phyloP scores from a whole-genome alignment of 768 basidiomycete species.

The Cyathus striatus region DNA sequence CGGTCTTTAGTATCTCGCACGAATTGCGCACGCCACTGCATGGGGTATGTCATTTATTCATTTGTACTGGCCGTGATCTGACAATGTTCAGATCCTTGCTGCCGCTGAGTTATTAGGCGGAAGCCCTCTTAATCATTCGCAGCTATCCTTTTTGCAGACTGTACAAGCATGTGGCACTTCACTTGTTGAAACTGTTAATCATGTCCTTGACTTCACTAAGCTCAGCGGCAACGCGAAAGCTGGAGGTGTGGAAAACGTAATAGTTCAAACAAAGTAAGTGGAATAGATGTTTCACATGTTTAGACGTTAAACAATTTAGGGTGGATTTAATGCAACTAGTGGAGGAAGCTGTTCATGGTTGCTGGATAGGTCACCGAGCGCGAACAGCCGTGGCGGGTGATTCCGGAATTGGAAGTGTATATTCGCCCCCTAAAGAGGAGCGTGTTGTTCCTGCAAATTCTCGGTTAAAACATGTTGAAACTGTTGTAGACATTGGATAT shows the following conservation, averaged over 20 bases:
- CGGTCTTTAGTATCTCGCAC: slow-evolving; percentile 68
- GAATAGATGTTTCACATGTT: slow-evolving; percentile 14
- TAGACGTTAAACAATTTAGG: slow-evolving; percentile 22
- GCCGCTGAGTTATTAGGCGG: slow-evolving; percentile 89
- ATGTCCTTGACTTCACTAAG: slow-evolving; percentile 95
- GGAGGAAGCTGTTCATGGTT: slow-evolving; percentile 88
- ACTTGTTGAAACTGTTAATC: slow-evolving; percentile 93
- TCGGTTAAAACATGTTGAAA: slow-evolving; percentile 62
- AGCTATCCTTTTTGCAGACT: slow-evolving; percentile 84
- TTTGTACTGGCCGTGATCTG: not conserved
- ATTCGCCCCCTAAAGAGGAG: slow-evolving; percentile 74
- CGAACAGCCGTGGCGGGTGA: slow-evolving; percentile 63
- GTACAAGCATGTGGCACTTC: slow-evolving; percentile 95
- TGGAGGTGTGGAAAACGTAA: slow-evolving; percentile 74
- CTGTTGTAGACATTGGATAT: slow-evolving; percentile 80
- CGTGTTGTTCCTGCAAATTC: slow-evolving; percentile 35
- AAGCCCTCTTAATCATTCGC: slow-evolving; percentile 74
- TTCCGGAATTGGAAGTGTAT: slow-evolving; percentile 87
- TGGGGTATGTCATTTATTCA: slow-evolving; percentile 63
- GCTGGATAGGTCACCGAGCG: slow-evolving; percentile 90
- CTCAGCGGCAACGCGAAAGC: slow-evolving; percentile 81
- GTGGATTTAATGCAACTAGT: slow-evolving; percentile 79
- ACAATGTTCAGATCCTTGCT: slow-evolving; percentile 62
- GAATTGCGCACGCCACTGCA: slow-evolving; percentile 90
- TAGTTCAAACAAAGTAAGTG: slow-evolving; percentile 54